Evolutionary conservation across 306 rosid genomes (phyloP).

Genomic region (Vigna trinervia): DNA sequence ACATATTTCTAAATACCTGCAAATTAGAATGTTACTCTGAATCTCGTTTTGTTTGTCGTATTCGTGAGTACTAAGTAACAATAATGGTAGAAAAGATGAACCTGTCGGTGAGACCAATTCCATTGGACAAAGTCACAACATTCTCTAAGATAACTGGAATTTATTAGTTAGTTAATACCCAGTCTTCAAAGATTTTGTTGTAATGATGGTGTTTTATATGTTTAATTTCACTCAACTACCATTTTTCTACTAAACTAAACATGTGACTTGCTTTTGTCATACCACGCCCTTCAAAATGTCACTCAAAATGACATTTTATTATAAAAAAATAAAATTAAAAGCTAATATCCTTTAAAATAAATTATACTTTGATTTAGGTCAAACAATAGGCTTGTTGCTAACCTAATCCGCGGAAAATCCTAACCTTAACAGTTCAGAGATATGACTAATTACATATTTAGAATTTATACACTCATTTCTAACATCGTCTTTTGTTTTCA

Average conservation of each 20-base stretch:
- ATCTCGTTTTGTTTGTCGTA: not conserved
- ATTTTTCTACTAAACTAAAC: no score
- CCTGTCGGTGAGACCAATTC: not conserved
- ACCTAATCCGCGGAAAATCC: constrained; percentile 22
- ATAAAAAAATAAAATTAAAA: not conserved
- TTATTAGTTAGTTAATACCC: not conserved
- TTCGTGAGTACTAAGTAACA: not conserved
- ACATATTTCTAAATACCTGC: not conserved
- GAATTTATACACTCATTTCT: no score
- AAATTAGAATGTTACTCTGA: not conserved
- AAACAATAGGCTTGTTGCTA: not conserved
- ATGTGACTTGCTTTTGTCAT: no score
- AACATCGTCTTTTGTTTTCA: no score
- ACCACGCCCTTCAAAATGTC: no score
- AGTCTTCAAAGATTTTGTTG: not conserved
- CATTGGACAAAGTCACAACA: not conserved
- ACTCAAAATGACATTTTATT: no score
- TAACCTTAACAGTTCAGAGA: not conserved
- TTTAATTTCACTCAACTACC: no score
- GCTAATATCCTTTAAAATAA: not conserved
- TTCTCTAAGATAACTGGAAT: not conserved
- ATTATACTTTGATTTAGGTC: not conserved
- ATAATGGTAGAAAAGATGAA: no score
- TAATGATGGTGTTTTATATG: no score
- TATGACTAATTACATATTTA: no score